Evolutionary conservation across 2,329 filamentous ascomycete genomes (phyloP).

Genomic region (Cercospora sesami): DNA sequence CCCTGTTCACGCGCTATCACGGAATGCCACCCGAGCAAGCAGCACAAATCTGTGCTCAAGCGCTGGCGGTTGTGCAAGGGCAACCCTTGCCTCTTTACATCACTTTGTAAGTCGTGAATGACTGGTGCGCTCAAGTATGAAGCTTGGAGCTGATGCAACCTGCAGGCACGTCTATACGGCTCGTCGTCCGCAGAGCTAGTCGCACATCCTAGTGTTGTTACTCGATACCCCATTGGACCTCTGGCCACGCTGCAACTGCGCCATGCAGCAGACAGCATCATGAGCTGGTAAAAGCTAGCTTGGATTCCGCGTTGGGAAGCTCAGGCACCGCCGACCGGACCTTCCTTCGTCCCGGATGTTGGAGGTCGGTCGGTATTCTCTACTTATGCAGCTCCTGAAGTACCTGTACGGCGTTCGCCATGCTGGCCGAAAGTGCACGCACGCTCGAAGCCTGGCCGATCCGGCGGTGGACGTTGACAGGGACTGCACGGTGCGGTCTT

Average conservation of each 20-base stretch:
- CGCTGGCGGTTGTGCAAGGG: constrained; percentile 40
- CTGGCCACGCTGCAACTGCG: not conserved
- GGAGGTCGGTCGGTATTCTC: not conserved
- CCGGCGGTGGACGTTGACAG: not conserved
- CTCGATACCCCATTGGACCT: not conserved
- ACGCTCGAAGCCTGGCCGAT: not conserved
- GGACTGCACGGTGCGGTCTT: not conserved
- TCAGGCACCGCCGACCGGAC: not conserved
- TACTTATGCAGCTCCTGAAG: not conserved
- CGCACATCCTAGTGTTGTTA: not conserved
- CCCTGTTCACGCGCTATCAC: constrained; percentile 61
- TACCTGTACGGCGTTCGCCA: not conserved
- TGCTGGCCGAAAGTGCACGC: not conserved
- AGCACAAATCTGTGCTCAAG: constrained; percentile 62
- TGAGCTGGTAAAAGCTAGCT: not conserved
- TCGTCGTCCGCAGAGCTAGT: constrained; percentile 41
- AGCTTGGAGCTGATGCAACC: constrained; percentile 18
- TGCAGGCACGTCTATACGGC: constrained; percentile 51
- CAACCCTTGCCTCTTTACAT: constrained; percentile 56
- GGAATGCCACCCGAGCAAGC: constrained; percentile 62
- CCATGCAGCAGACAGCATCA: not conserved
- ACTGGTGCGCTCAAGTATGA: not conserved
- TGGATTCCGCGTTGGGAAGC: not conserved
- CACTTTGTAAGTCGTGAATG: constrained; percentile 64
- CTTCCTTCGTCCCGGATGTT: not conserved